A percentile compares a stretch with the other conserved stretches of the same genome.
Evolutionary conservation across 768 basidiomycete genomes (phyloP).

Genomic region (Ramaria sp.): DNA sequence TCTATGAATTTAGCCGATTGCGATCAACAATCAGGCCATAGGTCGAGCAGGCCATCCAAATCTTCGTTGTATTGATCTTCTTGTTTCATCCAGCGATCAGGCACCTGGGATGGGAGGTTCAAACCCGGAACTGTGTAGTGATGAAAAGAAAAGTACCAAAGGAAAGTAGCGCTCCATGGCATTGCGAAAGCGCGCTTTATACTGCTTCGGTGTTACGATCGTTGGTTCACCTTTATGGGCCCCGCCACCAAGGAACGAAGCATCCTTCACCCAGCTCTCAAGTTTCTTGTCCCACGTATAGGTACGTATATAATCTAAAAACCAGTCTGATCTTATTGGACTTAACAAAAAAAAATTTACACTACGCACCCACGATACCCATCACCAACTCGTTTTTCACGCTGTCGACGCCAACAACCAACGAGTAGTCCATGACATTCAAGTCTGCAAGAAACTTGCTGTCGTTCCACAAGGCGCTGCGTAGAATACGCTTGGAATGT

Average conservation of each 20-base stretch:
- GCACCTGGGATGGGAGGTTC: constrained; percentile 37
- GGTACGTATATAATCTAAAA: constrained; percentile 84
- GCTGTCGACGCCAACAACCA: constrained; percentile 92
- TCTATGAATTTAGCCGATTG: neutral
- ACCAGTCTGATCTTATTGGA: too few relatives aligned
- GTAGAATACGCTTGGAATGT: constrained; percentile 86
- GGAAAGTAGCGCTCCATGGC: constrained; percentile 90
- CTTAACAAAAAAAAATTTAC: neutral
- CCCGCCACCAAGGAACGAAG: constrained; percentile 72
- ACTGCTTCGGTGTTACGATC: constrained; percentile 92
- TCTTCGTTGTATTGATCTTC: constrained; percentile 30
- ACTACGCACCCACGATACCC: constrained; percentile 83
- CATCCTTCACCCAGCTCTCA: constrained; percentile 97
- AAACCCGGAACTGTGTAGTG: constrained; percentile 4
- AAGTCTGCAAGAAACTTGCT: constrained; percentile 90
- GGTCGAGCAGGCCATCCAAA: constrained; percentile 15
- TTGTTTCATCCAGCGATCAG: constrained; percentile 88
- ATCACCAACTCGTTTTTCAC: constrained; percentile 83
- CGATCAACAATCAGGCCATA: constrained; percentile 29
- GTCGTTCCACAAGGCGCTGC: constrained; percentile 87
- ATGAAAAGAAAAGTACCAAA: constrained; percentile 37
- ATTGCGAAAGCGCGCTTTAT: constrained; percentile 74
- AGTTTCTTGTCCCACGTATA: constrained; percentile 99
- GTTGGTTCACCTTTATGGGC: constrained; percentile 85
- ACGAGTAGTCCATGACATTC: constrained; percentile 96